Evolutionary conservation across 1,139 yeast species (phyloP).

Genomic region (Candida buenavistaensis): DNA sequence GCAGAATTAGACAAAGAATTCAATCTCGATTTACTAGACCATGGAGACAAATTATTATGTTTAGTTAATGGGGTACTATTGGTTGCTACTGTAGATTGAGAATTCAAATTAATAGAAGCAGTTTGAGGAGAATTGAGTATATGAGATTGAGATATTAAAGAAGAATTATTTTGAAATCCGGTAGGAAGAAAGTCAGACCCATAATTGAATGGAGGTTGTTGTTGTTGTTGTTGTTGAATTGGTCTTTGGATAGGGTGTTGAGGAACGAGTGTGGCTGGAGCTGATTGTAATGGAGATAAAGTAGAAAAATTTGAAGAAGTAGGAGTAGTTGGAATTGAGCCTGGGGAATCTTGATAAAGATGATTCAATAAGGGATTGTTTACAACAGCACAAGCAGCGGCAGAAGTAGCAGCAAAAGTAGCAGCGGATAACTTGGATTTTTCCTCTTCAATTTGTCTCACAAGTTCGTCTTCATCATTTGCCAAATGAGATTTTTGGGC

Average conservation of each 20-base stretch:
- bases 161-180: conserved; percentile 4
- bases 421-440: conserved; percentile 5
- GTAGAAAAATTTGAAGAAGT: conserved; percentile 14
- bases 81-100: conserved; percentile 6
- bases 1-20: conserved; percentile 12
- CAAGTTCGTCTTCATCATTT: conserved; percentile 13
- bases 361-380: conserved; percentile 34
- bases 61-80: conserved; percentile 1
- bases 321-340: conserved; percentile 24
- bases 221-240: neutral
- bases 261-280: conserved; percentile 8
- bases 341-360: conserved; percentile 34
- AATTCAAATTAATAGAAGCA: conserved; percentile 8
- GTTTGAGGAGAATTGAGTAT: conserved; percentile 12
- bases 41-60: conserved; percentile 12
- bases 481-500: too few relatives aligned
- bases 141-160: conserved; percentile 3
- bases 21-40: conserved; percentile 15
- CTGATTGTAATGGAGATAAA: conserved; percentile 14
- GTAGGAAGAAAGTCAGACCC: conserved; percentile 7
- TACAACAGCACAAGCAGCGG: conserved; percentile 17
- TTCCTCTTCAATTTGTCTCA: conserved; percentile 10
- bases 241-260: conserved; percentile 1
- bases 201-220: conserved; percentile 3
- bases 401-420: neutral